Conservation (phyloP, 345 rosid species). For the Populus tremula region DNA sequence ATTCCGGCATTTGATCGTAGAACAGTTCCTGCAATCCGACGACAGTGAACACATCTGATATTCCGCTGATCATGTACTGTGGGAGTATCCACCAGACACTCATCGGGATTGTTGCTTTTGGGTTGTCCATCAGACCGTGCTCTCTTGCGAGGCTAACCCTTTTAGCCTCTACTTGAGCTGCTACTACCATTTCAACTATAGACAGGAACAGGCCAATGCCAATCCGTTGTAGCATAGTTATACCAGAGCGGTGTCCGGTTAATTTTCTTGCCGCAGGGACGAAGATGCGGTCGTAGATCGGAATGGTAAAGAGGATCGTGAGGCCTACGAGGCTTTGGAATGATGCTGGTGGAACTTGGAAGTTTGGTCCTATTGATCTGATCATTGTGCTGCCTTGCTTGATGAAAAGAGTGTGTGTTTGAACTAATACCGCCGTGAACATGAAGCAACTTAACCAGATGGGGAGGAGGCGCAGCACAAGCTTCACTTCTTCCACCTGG, state of each 20-base stretch:
- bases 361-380: constrained; percentile 54
- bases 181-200: constrained; percentile 49
- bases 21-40: constrained; percentile 87
- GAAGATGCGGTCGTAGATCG: constrained; percentile 59
- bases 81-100: constrained; percentile 84
- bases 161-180: constrained; percentile 61
- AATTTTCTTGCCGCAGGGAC: constrained; percentile 57
- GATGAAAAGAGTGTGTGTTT: constrained; percentile 71
- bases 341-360: constrained; percentile 71
- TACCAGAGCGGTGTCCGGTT: constrained; percentile 65
- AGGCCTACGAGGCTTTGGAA: constrained; percentile 67
- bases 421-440: constrained; percentile 59
- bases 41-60: constrained; percentile 61
- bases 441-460: constrained; percentile 76
- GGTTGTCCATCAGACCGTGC: constrained; percentile 51
- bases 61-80: constrained; percentile 57
- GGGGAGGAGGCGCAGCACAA: constrained; percentile 63
- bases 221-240: constrained; percentile 75
- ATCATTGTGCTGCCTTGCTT: constrained; percentile 80
- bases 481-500: constrained; percentile 92
- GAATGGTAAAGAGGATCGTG: constrained; percentile 59
- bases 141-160: constrained; percentile 53
- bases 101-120: constrained; percentile 60
- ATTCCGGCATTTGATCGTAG: constrained; percentile 83
- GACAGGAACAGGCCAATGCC: constrained; percentile 72